A percentile compares a stretch with the other conserved stretches of the same genome.
Evolutionary conservation across 2,329 filamentous ascomycete species (phyloP).

Genomic region (Fusarium nelsonii): DNA sequence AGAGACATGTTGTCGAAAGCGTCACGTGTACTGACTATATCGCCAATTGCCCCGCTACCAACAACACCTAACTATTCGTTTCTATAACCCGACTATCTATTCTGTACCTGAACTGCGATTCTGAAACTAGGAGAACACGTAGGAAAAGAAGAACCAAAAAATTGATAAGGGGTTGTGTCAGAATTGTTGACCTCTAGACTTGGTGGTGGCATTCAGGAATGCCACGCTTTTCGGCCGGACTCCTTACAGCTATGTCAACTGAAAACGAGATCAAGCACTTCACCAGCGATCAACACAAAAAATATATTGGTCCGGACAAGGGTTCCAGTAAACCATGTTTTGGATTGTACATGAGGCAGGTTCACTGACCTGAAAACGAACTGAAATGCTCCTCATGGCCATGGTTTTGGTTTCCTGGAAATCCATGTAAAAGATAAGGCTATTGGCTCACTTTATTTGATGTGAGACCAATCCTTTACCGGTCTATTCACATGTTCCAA

Average conservation of each 20-base stretch:
- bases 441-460: background rate
- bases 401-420: background rate
- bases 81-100: background rate
- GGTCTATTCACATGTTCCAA: no score
- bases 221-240: background rate
- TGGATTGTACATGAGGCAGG: background rate
- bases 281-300: background rate
- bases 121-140: background rate
- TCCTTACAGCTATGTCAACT: background rate
- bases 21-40: constrained; percentile 20
- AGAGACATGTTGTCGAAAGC: constrained; percentile 6
- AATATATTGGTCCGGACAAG: background rate
- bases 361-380: background rate
- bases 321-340: background rate
- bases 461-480: background rate
- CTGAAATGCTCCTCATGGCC: background rate
- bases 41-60: constrained; percentile 14
- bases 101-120: background rate
- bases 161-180: no score
- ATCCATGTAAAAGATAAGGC: background rate
- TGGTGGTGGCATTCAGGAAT: background rate
- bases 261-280: background rate
- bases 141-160: no score
- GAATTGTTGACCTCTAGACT: background rate
- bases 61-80: background rate